Percentiles rank a stretch among this genome's conserved stretches.
Conservation (phyloP, 495 filamentous ascomycete species). For the Aspergillus haitiensis region DNA sequence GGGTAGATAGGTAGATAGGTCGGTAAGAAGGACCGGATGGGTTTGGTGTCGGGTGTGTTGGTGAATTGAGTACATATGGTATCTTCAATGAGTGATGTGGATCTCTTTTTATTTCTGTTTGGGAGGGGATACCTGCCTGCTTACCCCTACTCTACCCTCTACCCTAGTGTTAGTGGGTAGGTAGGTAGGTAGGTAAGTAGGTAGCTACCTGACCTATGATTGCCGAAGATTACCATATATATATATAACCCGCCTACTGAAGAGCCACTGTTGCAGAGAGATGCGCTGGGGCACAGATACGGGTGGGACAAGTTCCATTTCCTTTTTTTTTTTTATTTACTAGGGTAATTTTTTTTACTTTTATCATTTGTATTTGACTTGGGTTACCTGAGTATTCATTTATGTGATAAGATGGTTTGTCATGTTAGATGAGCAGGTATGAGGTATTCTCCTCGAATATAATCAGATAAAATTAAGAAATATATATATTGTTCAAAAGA, state of each 20-base stretch:
- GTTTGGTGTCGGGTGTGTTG: no score
- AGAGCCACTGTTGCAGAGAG: slow-evolving; percentile 78
- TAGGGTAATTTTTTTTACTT: no score
- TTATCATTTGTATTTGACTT: no score
- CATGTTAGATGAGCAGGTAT: not conserved
- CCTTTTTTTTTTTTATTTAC: slow-evolving; percentile 6
- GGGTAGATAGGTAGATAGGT: no score
- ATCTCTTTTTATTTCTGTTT: not conserved
- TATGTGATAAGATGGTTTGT: not conserved
- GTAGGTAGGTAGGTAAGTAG: slow-evolving; percentile 34
- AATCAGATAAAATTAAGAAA: not conserved
- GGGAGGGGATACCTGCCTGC: slow-evolving; percentile 17
- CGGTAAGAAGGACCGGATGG: no score
- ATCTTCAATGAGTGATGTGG: no score
- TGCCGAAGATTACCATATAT: slow-evolving; percentile 39
- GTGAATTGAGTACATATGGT: no score
- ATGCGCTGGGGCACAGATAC: slow-evolving; percentile 92
- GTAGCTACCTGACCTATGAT: slow-evolving; percentile 15
- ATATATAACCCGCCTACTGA: slow-evolving; percentile 63
- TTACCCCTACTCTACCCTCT: slow-evolving; percentile 22
- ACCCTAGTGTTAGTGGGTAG: slow-evolving; percentile 47
- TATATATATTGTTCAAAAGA: not conserved
- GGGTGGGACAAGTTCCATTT: slow-evolving; percentile 66
- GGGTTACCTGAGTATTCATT: not conserved
- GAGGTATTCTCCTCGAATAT: not conserved